These are phyloP conservation scores for Aspergillus intermedius DNA, from an alignment of 2,329 filamentous ascomycete species.

Conservation along the genomic window DNA sequence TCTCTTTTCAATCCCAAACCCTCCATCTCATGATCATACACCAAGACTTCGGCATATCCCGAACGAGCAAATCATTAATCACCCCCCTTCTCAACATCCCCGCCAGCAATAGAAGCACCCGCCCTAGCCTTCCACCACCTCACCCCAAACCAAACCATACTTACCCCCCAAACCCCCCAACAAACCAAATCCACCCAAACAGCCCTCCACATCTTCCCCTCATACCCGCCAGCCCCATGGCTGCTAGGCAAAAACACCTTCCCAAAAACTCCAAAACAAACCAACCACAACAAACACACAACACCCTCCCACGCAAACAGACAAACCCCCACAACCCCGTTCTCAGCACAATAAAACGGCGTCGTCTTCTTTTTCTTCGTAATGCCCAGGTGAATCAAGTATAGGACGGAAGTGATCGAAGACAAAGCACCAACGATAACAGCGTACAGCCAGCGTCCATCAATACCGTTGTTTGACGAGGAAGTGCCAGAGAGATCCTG, in stretches of 20 bases:
- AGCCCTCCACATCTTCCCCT: constrained; percentile 70
- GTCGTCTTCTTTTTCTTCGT: constrained; percentile 11
- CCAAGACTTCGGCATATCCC: not conserved
- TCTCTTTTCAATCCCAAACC: too few relatives aligned
- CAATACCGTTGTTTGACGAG: constrained; percentile 51
- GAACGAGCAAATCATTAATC: not conserved
- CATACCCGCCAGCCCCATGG: constrained; percentile 18
- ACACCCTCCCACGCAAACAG: constrained; percentile 64
- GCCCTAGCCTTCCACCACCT: constrained; percentile 27
- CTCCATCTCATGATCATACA: too few relatives aligned
- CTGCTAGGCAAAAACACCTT: constrained; percentile 62
- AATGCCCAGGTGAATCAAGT: constrained; percentile 56
- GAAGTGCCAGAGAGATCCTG: constrained; percentile 51
- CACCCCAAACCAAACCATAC: constrained; percentile 13
- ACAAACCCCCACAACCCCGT: too few relatives aligned
- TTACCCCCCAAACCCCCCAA: constrained; percentile 40
- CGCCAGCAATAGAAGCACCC: constrained; percentile 9
- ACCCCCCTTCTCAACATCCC: constrained; percentile 6
- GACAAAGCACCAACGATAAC: constrained; percentile 62
- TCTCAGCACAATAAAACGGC: too few relatives aligned
- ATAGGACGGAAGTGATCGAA: constrained; percentile 58
- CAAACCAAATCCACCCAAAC: constrained; percentile 79
- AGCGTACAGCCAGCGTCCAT: constrained; percentile 63
- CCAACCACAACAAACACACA: constrained; percentile 71
- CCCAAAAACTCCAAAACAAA: constrained; percentile 77